Evolutionary conservation across 2,329 filamentous ascomycete genomes (phyloP).

Genomic region (Penicillium sp.): DNA sequence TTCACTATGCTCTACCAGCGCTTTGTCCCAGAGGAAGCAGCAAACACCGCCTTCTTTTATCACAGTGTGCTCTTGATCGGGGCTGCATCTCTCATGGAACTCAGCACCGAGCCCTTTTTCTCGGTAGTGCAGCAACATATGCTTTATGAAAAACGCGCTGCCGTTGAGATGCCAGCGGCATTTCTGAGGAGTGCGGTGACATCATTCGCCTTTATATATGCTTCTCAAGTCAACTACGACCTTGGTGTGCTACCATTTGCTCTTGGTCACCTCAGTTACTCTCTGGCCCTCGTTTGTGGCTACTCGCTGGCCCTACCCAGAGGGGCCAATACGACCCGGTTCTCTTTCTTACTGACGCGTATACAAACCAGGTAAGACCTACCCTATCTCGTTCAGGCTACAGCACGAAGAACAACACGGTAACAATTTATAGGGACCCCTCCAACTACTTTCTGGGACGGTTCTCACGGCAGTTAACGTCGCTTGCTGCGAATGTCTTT

Average conservation of each 20-base stretch:
- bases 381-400: not conserved
- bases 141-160: slow-evolving; percentile 68
- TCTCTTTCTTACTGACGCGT: slow-evolving; percentile 55
- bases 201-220: slow-evolving; percentile 61
- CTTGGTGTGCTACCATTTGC: slow-evolving; percentile 81
- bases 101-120: slow-evolving; percentile 80
- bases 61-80: slow-evolving; percentile 49
- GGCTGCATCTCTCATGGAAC: slow-evolving; percentile 58
- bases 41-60: slow-evolving; percentile 55
- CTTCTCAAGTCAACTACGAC: slow-evolving; percentile 44
- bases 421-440: slow-evolving; percentile 20
- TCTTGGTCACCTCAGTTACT: slow-evolving; percentile 72
- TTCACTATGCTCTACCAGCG: slow-evolving; percentile 62
- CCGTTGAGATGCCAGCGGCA: slow-evolving; percentile 74
- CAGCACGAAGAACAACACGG: not conserved
- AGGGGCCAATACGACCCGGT: slow-evolving; percentile 51
- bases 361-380: slow-evolving; percentile 38
- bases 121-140: slow-evolving; percentile 75
- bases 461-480: slow-evolving; percentile 63
- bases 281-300: slow-evolving; percentile 56
- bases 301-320: slow-evolving; percentile 58
- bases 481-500: slow-evolving; percentile 71
- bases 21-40: slow-evolving; percentile 43
- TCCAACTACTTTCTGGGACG: slow-evolving; percentile 47
- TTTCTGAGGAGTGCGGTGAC: slow-evolving; percentile 67